Conservation (phyloP, 2,329 filamentous ascomycete genomes). For the Aureobasidium leucospermi region DNA sequence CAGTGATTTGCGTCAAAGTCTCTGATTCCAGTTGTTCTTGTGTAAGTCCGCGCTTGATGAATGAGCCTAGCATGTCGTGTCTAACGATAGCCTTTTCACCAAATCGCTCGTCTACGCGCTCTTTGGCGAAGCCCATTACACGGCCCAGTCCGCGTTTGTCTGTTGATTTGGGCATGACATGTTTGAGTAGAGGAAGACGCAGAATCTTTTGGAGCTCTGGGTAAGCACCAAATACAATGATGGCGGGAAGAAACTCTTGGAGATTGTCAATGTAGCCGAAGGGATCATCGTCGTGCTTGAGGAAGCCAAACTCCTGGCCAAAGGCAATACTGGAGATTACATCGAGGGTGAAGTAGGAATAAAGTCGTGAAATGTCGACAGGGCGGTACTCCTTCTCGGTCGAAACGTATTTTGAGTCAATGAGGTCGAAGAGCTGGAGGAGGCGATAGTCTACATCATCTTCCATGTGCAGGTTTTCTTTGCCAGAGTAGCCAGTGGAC, state of each 20-base stretch:
- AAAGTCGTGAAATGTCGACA: slow-evolving; percentile 30
- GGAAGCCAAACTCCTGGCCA: slow-evolving; percentile 41
- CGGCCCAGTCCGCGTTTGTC: slow-evolving; percentile 36
- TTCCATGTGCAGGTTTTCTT: slow-evolving; percentile 32
- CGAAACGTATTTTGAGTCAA: slow-evolving; percentile 29
- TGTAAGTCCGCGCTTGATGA: slow-evolving; percentile 40
- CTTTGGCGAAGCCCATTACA: slow-evolving; percentile 38
- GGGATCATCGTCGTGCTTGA: slow-evolving; percentile 42
- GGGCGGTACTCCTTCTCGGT: slow-evolving; percentile 25
- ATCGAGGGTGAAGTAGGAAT: slow-evolving; percentile 36
- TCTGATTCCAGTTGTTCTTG: slow-evolving; percentile 38
- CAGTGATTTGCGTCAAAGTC: slow-evolving; percentile 41
- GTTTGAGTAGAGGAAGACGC: slow-evolving; percentile 34
- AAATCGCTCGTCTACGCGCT: slow-evolving; percentile 41
- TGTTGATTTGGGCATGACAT: slow-evolving; percentile 38
- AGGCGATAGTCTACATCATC: slow-evolving; percentile 31
- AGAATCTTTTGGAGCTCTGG: slow-evolving; percentile 37
- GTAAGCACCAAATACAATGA: slow-evolving; percentile 38
- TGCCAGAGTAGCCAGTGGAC: slow-evolving; percentile 34
- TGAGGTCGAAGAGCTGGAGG: slow-evolving; percentile 27
- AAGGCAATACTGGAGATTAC: slow-evolving; percentile 36
- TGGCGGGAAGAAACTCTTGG: slow-evolving; percentile 36
- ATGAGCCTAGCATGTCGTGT: slow-evolving; percentile 48
- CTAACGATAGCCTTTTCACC: slow-evolving; percentile 35
- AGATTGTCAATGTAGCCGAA: slow-evolving; percentile 43